Percentiles rank a stretch among this genome's conserved stretches.
These are phyloP conservation scores for Bullera alba DNA, from an alignment of 768 basidiomycete species.

Conservation along the genomic window DNA sequence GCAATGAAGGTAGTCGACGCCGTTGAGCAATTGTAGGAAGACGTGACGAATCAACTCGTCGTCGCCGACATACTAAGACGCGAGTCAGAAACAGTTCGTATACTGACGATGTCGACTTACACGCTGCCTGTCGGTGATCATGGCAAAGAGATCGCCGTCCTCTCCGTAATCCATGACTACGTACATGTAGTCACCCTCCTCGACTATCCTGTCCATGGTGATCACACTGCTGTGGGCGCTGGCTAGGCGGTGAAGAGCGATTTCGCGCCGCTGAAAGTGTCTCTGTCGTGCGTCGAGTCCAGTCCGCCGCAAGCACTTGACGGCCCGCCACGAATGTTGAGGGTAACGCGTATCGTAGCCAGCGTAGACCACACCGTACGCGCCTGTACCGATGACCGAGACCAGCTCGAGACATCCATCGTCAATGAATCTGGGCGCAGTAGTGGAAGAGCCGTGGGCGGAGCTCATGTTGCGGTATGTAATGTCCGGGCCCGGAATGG, in stretches of 20 bases:
- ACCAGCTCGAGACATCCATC: slow-evolving; percentile 70
- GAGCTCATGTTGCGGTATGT: background rate
- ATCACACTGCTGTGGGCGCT: slow-evolving; percentile 39
- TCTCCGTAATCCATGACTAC: slow-evolving; percentile 45
- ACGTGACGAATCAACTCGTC: slow-evolving; percentile 76
- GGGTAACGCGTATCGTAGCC: slow-evolving; percentile 55
- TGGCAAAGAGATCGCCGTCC: slow-evolving; percentile 42
- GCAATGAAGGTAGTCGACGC: slow-evolving; percentile 52
- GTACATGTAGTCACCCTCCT: slow-evolving; percentile 35
- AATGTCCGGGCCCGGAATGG: too few relatives aligned
- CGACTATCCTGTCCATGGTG: slow-evolving; percentile 35
- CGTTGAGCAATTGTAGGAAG: slow-evolving; percentile 87
- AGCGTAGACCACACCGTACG: slow-evolving; percentile 91
- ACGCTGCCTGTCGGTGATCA: slow-evolving; percentile 42
- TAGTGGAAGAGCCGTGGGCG: background rate
- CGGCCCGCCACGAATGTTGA: slow-evolving; percentile 58
- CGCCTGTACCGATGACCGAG: slow-evolving; percentile 81
- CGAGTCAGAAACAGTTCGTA: slow-evolving; percentile 45
- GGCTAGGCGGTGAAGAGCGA: slow-evolving; percentile 50
- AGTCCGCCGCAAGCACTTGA: slow-evolving; percentile 69
- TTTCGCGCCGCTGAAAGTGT: slow-evolving; percentile 63
- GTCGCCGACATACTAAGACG: slow-evolving; percentile 35
- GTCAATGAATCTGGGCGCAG: slow-evolving; percentile 56
- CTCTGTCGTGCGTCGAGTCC: slow-evolving; percentile 57
- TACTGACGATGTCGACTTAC: slow-evolving; percentile 18